These are phyloP conservation scores for Echeveria elegans DNA, from an alignment of 164 flowering plant genomes.

Conservation along the genomic window DNA sequence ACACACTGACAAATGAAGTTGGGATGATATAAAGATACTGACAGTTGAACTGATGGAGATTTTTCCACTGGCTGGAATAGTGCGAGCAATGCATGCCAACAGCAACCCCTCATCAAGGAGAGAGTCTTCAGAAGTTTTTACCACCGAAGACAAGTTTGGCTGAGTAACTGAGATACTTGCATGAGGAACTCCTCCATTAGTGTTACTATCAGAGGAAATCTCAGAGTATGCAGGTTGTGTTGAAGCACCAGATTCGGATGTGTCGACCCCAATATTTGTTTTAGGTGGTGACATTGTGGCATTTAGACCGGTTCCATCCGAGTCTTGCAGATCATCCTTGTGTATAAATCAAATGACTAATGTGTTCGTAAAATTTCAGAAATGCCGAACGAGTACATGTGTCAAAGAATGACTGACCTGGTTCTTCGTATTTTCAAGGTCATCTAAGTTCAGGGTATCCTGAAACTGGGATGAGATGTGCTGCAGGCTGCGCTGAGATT, in stretches of 20 bases:
- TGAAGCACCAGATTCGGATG: conserved; percentile 19
- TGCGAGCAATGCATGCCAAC: conserved; percentile 83
- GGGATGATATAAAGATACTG: conserved; percentile 14
- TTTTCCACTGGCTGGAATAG: conserved; percentile 84
- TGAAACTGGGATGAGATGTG: conserved; percentile 57
- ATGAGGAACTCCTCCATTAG: conserved; percentile 29
- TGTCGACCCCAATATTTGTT: conserved; percentile 10
- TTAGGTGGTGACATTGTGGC: background rate
- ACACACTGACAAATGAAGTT: background rate
- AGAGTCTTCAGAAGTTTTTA: conserved; percentile 30
- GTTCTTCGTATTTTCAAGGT: conserved; percentile 28
- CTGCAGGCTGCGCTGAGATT: conserved; percentile 36
- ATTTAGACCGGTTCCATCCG: conserved; percentile 20
- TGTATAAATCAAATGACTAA: conserved; percentile 16
- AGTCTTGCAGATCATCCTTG: conserved; percentile 22
- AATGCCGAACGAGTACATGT: background rate
- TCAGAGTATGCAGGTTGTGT: conserved; percentile 24
- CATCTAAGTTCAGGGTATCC: conserved; percentile 34
- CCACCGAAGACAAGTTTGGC: conserved; percentile 19
- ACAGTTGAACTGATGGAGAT: conserved; percentile 84
- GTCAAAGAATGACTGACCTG: conserved; percentile 34
- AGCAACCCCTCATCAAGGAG: conserved; percentile 76
- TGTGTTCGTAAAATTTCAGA: conserved; percentile 4
- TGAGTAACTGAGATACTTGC: conserved; percentile 25
- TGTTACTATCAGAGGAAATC: conserved; percentile 15